phyloP scores from a whole-genome alignment of 129 eudicot species.

The Flaveria robusta region DNA sequence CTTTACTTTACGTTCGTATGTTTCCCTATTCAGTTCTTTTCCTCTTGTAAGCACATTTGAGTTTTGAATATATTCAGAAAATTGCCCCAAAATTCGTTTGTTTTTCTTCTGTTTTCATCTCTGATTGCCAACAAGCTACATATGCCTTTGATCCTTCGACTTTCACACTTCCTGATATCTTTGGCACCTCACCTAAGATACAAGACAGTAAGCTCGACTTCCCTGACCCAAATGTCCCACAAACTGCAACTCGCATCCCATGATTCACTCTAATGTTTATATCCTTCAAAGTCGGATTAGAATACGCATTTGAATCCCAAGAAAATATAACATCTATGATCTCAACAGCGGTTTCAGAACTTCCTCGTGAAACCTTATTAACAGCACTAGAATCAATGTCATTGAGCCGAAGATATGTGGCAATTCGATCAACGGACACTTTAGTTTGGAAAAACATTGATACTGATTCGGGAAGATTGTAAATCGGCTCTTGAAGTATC shows the following conservation, averaged over 20 bases:
- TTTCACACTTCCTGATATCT: conserved; percentile 39
- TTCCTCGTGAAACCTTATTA: conserved; percentile 55
- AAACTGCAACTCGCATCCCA: conserved; percentile 45
- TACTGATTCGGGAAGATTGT: conserved; percentile 73
- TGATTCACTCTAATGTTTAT: conserved; percentile 32
- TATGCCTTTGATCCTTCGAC: conserved; percentile 47
- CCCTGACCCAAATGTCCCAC: conserved; percentile 53
- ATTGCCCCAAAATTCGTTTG: too few species aligned
- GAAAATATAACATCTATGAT: conserved; percentile 48
- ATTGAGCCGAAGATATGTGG: conserved; percentile 65
- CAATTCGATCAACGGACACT: conserved; percentile 86
- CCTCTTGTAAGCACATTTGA: too few species aligned
- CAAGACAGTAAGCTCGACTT: conserved; percentile 44
- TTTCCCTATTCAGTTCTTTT: too few species aligned
- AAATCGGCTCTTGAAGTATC: conserved; percentile 86
- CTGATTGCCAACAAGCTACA: too few species aligned
- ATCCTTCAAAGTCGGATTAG: conserved; percentile 34
- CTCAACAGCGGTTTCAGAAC: conserved; percentile 52
- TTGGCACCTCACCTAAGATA: conserved; percentile 44
- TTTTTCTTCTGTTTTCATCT: too few species aligned
- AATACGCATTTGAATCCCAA: conserved; percentile 34
- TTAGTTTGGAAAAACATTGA: conserved; percentile 81
- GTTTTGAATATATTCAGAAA: too few species aligned
- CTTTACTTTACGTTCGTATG: too few species aligned
- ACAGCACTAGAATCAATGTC: conserved; percentile 57